Percentiles rank a stretch among this genome's conserved stretches.
Evolutionary conservation across 2,329 filamentous ascomycete species (phyloP).

Genomic region (Penicillium sclerotiorum): DNA sequence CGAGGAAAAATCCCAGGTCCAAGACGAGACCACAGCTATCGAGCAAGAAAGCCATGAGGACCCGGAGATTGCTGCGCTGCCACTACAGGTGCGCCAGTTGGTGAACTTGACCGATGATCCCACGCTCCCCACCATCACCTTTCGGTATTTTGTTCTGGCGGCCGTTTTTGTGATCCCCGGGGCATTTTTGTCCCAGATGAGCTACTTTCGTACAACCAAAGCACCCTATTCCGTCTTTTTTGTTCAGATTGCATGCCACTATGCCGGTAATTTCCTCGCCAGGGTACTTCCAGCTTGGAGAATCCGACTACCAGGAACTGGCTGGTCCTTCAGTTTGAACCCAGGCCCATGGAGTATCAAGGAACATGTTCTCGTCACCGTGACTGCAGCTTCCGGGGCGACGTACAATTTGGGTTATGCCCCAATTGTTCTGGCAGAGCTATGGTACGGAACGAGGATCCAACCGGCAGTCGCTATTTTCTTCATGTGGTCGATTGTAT

Average conservation of each 20-base stretch:
- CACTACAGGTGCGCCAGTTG: constrained; percentile 58
- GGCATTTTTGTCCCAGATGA: constrained; percentile 61
- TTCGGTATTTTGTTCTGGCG: constrained; percentile 61
- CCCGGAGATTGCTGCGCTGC: constrained; percentile 56
- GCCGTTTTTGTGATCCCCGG: constrained; percentile 60
- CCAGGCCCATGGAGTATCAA: constrained; percentile 61
- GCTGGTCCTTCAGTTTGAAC: constrained; percentile 56
- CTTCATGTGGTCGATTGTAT: constrained; percentile 64
- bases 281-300: constrained; percentile 53
- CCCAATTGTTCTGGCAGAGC: constrained; percentile 58
- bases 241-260: constrained; percentile 61
- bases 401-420: constrained; percentile 56
- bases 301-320: constrained; percentile 52
- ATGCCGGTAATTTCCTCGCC: constrained; percentile 56
- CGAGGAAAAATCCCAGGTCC: constrained; percentile 21
- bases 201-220: constrained; percentile 59
- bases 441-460: constrained; percentile 59
- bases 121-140: constrained; percentile 59
- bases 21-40: constrained; percentile 23
- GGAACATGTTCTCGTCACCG: constrained; percentile 60
- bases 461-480: constrained; percentile 59
- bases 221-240: constrained; percentile 65
- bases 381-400: constrained; percentile 57
- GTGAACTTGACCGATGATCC: constrained; percentile 62
- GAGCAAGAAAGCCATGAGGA: constrained; percentile 47